phyloP scores from a whole-genome alignment of 192 early-diverging fungal genomes.

The Pilaira anomala region DNA sequence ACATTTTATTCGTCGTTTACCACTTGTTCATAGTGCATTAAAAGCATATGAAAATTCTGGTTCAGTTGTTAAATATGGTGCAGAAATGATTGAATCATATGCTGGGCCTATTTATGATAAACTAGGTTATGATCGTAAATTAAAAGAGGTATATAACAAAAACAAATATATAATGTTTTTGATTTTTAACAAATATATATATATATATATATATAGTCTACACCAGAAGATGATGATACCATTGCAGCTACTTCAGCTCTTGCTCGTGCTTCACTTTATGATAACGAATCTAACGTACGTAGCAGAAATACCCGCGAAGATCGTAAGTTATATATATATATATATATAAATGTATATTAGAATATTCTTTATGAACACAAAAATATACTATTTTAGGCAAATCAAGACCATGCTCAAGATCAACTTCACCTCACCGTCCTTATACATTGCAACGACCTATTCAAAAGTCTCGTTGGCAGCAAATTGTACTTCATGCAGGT shows the following conservation, averaged over 20 bases:
- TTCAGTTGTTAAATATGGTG: constrained; percentile 64
- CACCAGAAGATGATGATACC: constrained; percentile 18
- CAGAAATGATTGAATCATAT: constrained; percentile 75
- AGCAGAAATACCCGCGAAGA: constrained; percentile 23
- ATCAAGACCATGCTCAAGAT: constrained; percentile 34
- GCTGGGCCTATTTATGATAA: constrained; percentile 72
- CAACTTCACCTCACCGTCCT: constrained; percentile 36
- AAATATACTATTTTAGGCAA: not conserved
- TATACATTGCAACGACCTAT: constrained; percentile 25
- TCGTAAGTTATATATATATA: constrained; percentile 1
- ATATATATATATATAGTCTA: not conserved
- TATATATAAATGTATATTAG: no score
- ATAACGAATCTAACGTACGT: constrained; percentile 15
- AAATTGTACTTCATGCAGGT: constrained; percentile 57
- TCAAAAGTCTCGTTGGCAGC: constrained; percentile 50
- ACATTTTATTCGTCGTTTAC: constrained; percentile 73
- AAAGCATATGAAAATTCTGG: constrained; percentile 67
- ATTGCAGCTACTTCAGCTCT: constrained; percentile 33
- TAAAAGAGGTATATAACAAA: constrained; percentile 6
- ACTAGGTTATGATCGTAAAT: constrained; percentile 39
- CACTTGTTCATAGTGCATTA: constrained; percentile 71
- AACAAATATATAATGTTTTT: no score
- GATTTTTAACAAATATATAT: not conserved
- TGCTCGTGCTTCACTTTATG: constrained; percentile 33
- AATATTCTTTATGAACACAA: not conserved